Conservation (phyloP, 176 grass and related monocot species). For the Aegilops longissima region DNA sequence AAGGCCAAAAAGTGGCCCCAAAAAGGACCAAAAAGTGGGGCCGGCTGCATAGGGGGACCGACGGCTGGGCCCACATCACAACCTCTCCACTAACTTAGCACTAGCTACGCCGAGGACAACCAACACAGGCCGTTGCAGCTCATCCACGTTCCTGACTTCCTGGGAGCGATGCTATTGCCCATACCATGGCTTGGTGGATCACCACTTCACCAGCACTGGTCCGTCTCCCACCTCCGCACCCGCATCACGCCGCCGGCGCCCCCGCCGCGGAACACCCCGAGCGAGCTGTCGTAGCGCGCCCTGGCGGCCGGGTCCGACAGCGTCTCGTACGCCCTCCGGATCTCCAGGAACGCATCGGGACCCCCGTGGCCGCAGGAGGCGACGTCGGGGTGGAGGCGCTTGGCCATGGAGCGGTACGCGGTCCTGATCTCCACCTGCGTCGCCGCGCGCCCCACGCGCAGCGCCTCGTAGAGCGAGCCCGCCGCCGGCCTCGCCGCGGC, state of each 20-base stretch:
- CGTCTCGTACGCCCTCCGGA: slow-evolving; percentile 63
- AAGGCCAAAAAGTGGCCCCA: not conserved
- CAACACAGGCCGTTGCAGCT: not conserved
- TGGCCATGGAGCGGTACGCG: slow-evolving; percentile 69
- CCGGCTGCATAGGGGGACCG: not conserved
- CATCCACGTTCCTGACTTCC: not conserved
- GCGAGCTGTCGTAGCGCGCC: slow-evolving; percentile 50
- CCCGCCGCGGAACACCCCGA: not conserved
- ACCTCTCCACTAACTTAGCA: not conserved
- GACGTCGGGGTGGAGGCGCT: slow-evolving; percentile 66
- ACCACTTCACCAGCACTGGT: slow-evolving; percentile 63
- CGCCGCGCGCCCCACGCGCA: slow-evolving; percentile 53
- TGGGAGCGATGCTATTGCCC: too few relatives aligned
- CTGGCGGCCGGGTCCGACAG: slow-evolving; percentile 53
- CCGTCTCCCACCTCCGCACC: slow-evolving; percentile 60
- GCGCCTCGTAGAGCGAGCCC: slow-evolving; percentile 46
- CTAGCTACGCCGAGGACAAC: not conserved
- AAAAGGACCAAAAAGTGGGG: not conserved
- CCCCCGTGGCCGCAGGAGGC: not conserved
- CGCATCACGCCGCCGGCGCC: not conserved
- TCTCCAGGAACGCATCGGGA: slow-evolving; percentile 50
- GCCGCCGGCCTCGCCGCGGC: not conserved
- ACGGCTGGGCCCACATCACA: not conserved
- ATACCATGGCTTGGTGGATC: too few relatives aligned
- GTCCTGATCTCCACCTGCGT: slow-evolving; percentile 59